A percentile compares a stretch with the other conserved stretches of the same genome.
Conservation (phyloP, 140 eudicot species). For the Anethum foeniculum region DNA sequence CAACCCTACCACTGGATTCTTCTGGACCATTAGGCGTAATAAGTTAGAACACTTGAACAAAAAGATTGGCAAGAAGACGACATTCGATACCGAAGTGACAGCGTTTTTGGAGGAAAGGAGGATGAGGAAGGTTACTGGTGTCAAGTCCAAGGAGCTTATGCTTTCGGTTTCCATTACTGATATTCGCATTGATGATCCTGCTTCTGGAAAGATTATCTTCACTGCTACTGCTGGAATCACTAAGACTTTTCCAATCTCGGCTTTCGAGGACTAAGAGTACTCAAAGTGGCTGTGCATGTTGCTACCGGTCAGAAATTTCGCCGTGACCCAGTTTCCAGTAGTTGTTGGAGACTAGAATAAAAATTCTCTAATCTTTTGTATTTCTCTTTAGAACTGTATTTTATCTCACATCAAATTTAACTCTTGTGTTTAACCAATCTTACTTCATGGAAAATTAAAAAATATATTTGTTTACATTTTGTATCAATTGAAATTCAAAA, state of each 20-base stretch:
- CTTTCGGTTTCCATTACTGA: slow-evolving; percentile 14
- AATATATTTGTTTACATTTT: no score
- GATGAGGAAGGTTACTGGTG: slow-evolving; percentile 17
- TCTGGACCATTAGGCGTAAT: not conserved
- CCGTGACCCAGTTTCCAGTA: not conserved
- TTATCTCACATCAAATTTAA: no score
- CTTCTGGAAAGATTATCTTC: slow-evolving; percentile 14
- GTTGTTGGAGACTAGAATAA: no score
- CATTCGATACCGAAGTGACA: slow-evolving; percentile 7
- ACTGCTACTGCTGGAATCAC: slow-evolving; percentile 13
- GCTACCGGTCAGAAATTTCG: no score
- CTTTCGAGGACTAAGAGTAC: slow-evolving; percentile 3
- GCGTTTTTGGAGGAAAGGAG: slow-evolving; percentile 11
- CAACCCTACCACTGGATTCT: not conserved
- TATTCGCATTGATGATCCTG: slow-evolving; percentile 10
- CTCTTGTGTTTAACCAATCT: no score
- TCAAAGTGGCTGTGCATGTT: not conserved
- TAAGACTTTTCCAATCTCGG: not conserved
- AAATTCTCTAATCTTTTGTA: no score
- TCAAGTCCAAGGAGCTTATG: slow-evolving; percentile 10
- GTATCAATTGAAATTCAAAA: no score
- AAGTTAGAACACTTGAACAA: not conserved
- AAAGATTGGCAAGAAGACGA: not conserved
- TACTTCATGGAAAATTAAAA: no score
- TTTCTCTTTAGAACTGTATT: no score